Conservation (phyloP, 2,329 filamentous ascomycete genomes). For the Reticulascus tulasneorum region DNA sequence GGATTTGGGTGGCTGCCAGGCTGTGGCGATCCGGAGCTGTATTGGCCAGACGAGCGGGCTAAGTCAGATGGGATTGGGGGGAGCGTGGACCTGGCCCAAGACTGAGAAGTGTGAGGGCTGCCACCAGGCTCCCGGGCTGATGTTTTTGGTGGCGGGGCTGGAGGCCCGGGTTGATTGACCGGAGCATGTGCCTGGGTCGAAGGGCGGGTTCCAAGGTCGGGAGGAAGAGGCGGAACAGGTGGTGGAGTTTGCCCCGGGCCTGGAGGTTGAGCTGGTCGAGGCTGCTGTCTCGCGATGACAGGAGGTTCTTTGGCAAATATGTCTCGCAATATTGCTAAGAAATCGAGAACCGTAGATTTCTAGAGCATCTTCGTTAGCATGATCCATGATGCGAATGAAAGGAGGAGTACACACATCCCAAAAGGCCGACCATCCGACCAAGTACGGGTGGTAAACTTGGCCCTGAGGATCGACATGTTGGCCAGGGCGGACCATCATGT, state of each 20-base stretch:
- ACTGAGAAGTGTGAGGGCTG: too few relatives aligned
- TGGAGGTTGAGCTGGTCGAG: constrained; percentile 31
- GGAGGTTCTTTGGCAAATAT: constrained; percentile 95
- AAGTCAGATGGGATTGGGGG: too few relatives aligned
- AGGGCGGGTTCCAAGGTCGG: constrained; percentile 46
- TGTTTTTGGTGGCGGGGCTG: constrained; percentile 54
- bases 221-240: constrained; percentile 68
- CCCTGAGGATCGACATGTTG: constrained; percentile 95
- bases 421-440: constrained; percentile 82
- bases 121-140: constrained; percentile 28
- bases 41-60: too few relatives aligned
- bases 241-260: constrained; percentile 49
- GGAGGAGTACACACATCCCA: constrained; percentile 64
- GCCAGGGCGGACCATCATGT: constrained; percentile 85
- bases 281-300: constrained; percentile 68
- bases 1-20: constrained; percentile 9
- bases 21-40: too few relatives aligned
- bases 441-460: constrained; percentile 90
- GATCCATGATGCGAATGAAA: background rate
- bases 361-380: constrained; percentile 26
- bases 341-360: constrained; percentile 82
- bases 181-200: constrained; percentile 28
- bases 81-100: too few relatives aligned
- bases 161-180: constrained; percentile 31
- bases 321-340: constrained; percentile 76